These are phyloP conservation scores for Epichloe festucae DNA, from an alignment of 2,329 filamentous ascomycete genomes.

Conservation along the genomic window DNA sequence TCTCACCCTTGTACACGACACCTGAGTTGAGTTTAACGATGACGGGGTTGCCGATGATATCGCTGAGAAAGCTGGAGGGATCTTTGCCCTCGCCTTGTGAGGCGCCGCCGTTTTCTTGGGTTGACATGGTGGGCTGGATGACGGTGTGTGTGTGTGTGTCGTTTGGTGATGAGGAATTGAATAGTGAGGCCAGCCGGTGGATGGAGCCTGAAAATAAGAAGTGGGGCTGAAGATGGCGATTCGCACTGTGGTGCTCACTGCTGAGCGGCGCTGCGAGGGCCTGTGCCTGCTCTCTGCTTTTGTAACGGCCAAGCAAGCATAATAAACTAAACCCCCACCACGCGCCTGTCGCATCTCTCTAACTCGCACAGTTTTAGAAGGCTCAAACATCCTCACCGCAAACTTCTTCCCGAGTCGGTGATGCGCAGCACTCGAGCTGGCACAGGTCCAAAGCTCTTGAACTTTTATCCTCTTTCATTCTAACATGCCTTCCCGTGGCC, in stretches of 20 bases:
- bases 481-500: not conserved
- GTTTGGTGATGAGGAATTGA: not conserved
- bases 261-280: not conserved
- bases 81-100: constrained; percentile 66
- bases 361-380: not conserved
- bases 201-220: not conserved
- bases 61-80: constrained; percentile 81
- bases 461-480: not conserved
- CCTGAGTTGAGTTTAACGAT: constrained; percentile 98
- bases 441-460: not conserved
- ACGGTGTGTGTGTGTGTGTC: not conserved
- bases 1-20: constrained; percentile 84
- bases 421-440: not conserved
- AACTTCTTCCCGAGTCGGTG: not conserved
- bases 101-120: constrained; percentile 54
- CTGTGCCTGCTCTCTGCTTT: too few relatives aligned
- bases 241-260: not conserved
- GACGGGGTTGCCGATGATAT: constrained; percentile 88
- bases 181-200: not conserved
- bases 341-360: not conserved
- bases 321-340: not conserved
- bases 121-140: constrained; percentile 2
- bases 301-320: not conserved
- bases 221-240: not conserved
- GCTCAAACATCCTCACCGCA: not conserved